Evolutionary conservation across 2,329 filamentous ascomycete species (phyloP).

Genomic region (Alternaria rosae): DNA sequence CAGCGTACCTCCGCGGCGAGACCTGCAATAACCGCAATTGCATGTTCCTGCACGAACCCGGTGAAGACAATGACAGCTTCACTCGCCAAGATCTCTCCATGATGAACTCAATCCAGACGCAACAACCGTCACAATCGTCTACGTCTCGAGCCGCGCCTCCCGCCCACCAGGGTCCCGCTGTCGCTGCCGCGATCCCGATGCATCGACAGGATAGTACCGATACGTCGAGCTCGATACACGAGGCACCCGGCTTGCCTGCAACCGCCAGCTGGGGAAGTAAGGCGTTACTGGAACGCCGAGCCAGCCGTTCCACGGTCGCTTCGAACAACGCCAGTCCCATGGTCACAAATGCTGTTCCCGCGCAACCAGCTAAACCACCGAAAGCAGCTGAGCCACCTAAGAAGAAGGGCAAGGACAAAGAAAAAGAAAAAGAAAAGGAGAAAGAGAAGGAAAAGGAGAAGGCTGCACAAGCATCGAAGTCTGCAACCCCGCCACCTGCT

Average conservation of each 20-base stretch:
- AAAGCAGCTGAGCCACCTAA: conserved; percentile 42
- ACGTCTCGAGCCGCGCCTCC: conserved; percentile 61
- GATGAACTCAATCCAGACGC: conserved; percentile 87
- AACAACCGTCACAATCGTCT: conserved; percentile 68
- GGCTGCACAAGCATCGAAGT: conserved; percentile 37
- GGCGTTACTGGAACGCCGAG: conserved; percentile 72
- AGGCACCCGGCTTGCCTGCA: conserved; percentile 89
- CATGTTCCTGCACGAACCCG: conserved; percentile 97
- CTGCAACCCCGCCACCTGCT: conserved; percentile 32
- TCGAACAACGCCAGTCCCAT: conserved; percentile 84
- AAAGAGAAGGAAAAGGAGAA: conserved; percentile 33
- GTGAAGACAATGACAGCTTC: conserved; percentile 98
- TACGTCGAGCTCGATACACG: conserved; percentile 64
- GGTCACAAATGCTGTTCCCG: conserved; percentile 56
- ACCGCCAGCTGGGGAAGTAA: conserved; percentile 90
- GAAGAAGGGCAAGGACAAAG: conserved; percentile 39
- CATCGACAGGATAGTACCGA: conserved; percentile 80
- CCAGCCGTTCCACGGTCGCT: conserved; percentile 81
- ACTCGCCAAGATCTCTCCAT: conserved; percentile 93
- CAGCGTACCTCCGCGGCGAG: conserved; percentile 92
- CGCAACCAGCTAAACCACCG: conserved; percentile 37
- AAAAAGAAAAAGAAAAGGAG: conserved; percentile 30
- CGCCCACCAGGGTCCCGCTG: conserved; percentile 58
- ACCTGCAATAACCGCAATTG: conserved; percentile 94
- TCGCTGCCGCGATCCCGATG: conserved; percentile 68